phyloP scores from a whole-genome alignment of 2,329 filamentous ascomycete genomes.

The Cadophora luteo-olivacea region DNA sequence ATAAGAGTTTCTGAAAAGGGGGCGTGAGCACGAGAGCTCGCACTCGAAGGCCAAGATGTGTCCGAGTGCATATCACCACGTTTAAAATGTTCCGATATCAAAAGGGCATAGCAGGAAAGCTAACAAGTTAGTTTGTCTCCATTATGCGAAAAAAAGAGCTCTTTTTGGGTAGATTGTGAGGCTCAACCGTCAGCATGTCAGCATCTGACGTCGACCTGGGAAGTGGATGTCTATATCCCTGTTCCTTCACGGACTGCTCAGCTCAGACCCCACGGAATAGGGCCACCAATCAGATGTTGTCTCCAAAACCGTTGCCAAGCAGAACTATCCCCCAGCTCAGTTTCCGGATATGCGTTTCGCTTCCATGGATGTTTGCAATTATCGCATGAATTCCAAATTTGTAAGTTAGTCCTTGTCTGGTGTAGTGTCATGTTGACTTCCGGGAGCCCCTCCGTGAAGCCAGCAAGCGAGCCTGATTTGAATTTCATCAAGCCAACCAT shows the following conservation, averaged over 20 bases:
- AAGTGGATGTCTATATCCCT: background rate
- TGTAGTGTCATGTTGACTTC: background rate
- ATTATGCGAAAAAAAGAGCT: background rate
- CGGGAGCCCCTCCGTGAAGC: background rate
- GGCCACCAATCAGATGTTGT: slow-evolving; percentile 7
- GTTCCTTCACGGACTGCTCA: background rate
- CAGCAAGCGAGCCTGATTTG: background rate
- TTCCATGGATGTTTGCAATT: background rate
- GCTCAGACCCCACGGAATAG: background rate
- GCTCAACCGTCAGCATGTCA: background rate
- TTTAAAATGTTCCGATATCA: background rate
- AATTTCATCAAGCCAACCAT: background rate
- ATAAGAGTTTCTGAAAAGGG: background rate
- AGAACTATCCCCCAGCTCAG: background rate
- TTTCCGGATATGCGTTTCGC: background rate
- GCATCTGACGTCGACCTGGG: background rate
- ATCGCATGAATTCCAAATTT: background rate
- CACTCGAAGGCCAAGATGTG: background rate
- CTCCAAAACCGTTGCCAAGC: background rate
- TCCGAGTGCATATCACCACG: background rate
- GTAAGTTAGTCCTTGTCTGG: background rate
- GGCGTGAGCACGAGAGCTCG: background rate
- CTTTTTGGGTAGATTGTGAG: background rate
- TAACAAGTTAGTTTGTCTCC: background rate
- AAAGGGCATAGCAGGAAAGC: background rate